A percentile compares a stretch with the other conserved stretches of the same genome.
Evolutionary conservation across 2,329 filamentous ascomycete species (phyloP).

Genomic region (Elsinoe perseae): DNA sequence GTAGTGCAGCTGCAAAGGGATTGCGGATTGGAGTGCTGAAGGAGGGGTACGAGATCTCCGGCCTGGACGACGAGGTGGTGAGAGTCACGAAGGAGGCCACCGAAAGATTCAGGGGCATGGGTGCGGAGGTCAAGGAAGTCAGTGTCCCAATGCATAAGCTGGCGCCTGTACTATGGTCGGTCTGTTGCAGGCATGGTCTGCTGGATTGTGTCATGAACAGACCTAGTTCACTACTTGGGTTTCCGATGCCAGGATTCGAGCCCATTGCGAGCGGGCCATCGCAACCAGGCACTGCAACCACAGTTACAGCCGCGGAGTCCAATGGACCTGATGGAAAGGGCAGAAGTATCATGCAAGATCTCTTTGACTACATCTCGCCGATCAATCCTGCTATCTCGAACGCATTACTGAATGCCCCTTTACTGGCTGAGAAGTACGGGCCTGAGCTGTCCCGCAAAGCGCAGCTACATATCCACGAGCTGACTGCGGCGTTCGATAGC

Average conservation of each 20-base stretch:
- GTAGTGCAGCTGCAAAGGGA: constrained; percentile 30
- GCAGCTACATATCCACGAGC: constrained; percentile 39
- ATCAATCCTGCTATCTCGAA: constrained; percentile 42
- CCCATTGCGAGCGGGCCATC: constrained; percentile 18
- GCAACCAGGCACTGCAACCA: constrained; percentile 1
- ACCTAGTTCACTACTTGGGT: constrained; percentile 25
- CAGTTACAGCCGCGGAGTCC: background rate
- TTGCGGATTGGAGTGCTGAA: constrained; percentile 42
- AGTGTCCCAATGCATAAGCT: constrained; percentile 42
- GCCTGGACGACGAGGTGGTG: constrained; percentile 34
- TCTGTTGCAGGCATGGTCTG: constrained; percentile 29
- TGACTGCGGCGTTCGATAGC: constrained; percentile 43
- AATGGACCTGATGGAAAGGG: background rate
- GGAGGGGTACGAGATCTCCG: constrained; percentile 36
- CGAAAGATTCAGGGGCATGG: constrained; percentile 33
- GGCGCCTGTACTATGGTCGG: constrained; percentile 44
- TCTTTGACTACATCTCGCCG: constrained; percentile 38
- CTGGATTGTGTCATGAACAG: constrained; percentile 26
- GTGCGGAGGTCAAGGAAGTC: constrained; percentile 40
- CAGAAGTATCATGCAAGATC: constrained; percentile 30
- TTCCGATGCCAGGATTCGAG: constrained; percentile 28
- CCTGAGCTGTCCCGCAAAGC: constrained; percentile 38
- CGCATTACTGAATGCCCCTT: constrained; percentile 35
- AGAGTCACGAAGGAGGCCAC: constrained; percentile 33
- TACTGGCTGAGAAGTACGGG: constrained; percentile 27